Percentiles rank a stretch among this genome's conserved stretches.
Conservation (phyloP, 352 stramenopile species). For the Achlya hypogyna region DNA sequence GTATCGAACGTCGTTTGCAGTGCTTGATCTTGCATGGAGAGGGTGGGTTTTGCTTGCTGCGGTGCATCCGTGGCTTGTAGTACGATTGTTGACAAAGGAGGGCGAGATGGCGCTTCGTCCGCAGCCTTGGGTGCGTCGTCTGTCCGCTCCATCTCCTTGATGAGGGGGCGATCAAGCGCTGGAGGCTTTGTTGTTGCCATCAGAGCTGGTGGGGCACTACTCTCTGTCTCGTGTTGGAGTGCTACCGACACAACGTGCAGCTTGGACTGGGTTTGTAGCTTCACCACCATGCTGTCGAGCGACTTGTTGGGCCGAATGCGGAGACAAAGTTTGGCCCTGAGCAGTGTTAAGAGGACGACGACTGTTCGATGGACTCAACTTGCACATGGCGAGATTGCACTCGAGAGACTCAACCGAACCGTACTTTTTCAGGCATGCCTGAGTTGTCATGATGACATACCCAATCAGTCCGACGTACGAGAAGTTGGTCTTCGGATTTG, state of each 20-base stretch:
- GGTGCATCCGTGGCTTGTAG: no score
- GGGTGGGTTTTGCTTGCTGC: no score
- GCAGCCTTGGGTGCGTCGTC: no score
- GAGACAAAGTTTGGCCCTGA: neutral
- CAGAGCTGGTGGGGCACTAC: no score
- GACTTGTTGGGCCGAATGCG: neutral
- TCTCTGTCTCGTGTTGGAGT: neutral
- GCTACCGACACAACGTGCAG: neutral
- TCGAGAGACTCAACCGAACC: neutral
- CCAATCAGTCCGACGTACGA: neutral
- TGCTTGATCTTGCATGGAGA: no score
- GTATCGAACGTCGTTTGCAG: no score
- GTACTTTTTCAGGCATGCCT: neutral
- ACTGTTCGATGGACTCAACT: neutral
- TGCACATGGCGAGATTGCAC: neutral
- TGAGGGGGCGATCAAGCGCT: no score
- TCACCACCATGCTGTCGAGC: neutral
- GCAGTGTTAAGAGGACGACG: neutral
- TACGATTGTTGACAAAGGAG: no score
- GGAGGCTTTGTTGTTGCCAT: no score
- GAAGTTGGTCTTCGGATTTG: neutral
- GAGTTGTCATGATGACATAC: neutral
- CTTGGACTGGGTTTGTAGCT: neutral
- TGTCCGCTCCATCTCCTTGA: no score
- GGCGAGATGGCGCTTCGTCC: no score